Evolutionary conservation across 2,329 filamentous ascomycete species (phyloP).

Genomic region (Fusarium pseudocircinatum): DNA sequence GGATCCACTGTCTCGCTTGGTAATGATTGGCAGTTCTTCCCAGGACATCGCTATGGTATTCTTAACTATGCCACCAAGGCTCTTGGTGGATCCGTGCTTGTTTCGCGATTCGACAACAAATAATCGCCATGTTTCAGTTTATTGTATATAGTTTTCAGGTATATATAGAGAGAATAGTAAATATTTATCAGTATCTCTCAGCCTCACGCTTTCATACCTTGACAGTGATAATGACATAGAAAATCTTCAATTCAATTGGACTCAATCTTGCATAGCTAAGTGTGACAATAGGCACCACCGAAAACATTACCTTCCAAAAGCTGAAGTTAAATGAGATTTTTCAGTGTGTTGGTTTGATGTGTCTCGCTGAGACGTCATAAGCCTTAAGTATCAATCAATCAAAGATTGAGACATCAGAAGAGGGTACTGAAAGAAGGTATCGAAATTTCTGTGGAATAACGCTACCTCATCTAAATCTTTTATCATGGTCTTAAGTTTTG

Average conservation of each 20-base stretch:
- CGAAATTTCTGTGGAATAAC: fast-evolving
- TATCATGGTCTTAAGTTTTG: background rate
- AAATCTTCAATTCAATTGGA: background rate
- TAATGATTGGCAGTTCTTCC: slow-evolving; percentile 17
- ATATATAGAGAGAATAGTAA: background rate
- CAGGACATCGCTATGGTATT: slow-evolving; percentile 4
- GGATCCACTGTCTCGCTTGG: background rate
- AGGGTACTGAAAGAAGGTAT: background rate
- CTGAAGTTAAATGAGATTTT: too few relatives aligned
- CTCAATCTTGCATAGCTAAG: background rate
- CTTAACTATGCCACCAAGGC: background rate
- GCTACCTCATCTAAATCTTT: background rate
- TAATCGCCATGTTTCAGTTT: background rate
- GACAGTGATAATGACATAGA: background rate
- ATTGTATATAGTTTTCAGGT: background rate
- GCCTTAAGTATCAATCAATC: too few relatives aligned
- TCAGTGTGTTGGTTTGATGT: too few relatives aligned
- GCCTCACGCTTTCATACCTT: background rate
- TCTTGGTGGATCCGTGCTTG: background rate
- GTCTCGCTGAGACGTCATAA: too few relatives aligned
- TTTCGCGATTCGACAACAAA: slow-evolving; percentile 5
- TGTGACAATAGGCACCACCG: too few relatives aligned
- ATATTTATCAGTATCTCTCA: fast-evolving
- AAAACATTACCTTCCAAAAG: too few relatives aligned
- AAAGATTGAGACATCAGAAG: too few relatives aligned